A percentile compares a stretch with the other conserved stretches of the same genome.
phyloP scores from a whole-genome alignment of 371 early-diverging fungal species.

The Mortierella polycephala region DNA sequence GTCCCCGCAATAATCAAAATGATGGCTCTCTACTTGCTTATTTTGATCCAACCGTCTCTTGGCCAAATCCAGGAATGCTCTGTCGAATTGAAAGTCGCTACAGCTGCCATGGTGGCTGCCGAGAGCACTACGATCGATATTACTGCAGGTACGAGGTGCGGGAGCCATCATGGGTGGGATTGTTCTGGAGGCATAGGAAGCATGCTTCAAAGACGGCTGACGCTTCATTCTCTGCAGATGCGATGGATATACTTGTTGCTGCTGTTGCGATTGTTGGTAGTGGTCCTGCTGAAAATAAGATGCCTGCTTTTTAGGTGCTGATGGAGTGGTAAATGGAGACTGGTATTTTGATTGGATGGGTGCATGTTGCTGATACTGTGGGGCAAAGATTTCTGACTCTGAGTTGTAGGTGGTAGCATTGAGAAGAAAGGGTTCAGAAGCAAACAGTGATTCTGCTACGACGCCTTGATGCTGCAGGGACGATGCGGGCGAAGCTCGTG shows the following conservation, averaged over 20 bases:
- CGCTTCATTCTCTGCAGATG: slow-evolving; percentile 27
- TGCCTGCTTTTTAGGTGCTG: slow-evolving; percentile 4
- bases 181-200: slow-evolving; percentile 30
- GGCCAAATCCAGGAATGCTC: slow-evolving; percentile 28
- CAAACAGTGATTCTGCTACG: background rate
- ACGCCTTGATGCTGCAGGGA: background rate
- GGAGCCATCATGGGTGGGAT: slow-evolving; percentile 32
- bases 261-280: background rate
- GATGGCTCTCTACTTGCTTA: slow-evolving; percentile 18
- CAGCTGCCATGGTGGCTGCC: too few relatives aligned
- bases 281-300: slow-evolving; percentile 2
- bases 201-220: slow-evolving; percentile 22
- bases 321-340: slow-evolving; percentile 22
- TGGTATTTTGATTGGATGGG: slow-evolving; percentile 25
- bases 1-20: slow-evolving; percentile 51
- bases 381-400: slow-evolving; percentile 39
- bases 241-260: slow-evolving; percentile 15
- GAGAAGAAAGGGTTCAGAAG: slow-evolving; percentile 29
- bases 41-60: slow-evolving; percentile 25
- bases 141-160: slow-evolving; percentile 2
- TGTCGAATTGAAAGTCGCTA: slow-evolving; percentile 21
- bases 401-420: slow-evolving; percentile 12
- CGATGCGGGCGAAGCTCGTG: slow-evolving; percentile 16
- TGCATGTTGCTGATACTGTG: slow-evolving; percentile 30
- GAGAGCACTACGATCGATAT: too few relatives aligned